Evolutionary conservation across 1,139 yeast species (phyloP).

Genomic region (Suhomyces yuchorum): DNA sequence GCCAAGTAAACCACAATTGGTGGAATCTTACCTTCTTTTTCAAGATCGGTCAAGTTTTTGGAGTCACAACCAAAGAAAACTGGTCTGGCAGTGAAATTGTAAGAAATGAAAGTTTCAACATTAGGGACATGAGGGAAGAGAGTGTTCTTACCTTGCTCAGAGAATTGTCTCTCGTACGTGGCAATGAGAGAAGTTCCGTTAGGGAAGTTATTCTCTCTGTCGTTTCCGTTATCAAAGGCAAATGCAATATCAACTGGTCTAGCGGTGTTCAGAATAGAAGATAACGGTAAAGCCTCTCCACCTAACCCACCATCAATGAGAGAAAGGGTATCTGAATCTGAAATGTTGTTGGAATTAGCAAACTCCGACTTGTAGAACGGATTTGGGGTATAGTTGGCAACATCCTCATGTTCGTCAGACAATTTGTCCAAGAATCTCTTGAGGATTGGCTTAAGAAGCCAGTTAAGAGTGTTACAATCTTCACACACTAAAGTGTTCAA

Average conservation of each 20-base stretch:
- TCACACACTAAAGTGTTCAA: slow-evolving; percentile 57
- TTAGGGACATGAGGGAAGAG: slow-evolving; percentile 90
- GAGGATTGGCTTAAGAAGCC: slow-evolving; percentile 50
- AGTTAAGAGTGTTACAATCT: slow-evolving; percentile 47
- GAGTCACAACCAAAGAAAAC: slow-evolving; percentile 88
- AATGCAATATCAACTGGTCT: slow-evolving; percentile 40
- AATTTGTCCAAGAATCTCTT: slow-evolving; percentile 47
- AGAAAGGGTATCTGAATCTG: slow-evolving; percentile 35
- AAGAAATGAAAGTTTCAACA: slow-evolving; percentile 51
- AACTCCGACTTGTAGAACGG: slow-evolving; percentile 52
- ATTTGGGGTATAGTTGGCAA: slow-evolving; percentile 50
- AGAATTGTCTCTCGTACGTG: slow-evolving; percentile 72
- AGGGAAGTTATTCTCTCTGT: slow-evolving; percentile 42
- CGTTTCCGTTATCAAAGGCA: slow-evolving; percentile 46
- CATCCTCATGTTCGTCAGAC: slow-evolving; percentile 40
- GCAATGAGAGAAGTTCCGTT: slow-evolving; percentile 40
- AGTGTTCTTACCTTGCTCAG: slow-evolving; percentile 60
- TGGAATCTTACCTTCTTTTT: slow-evolving; percentile 43
- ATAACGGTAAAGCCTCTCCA: slow-evolving; percentile 41
- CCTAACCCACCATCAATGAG: slow-evolving; percentile 48
- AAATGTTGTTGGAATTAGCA: slow-evolving; percentile 31
- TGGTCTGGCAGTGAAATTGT: slow-evolving; percentile 65
- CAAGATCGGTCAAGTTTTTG: slow-evolving; percentile 53
- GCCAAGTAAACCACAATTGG: slow-evolving; percentile 83
- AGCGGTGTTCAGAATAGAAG: slow-evolving; percentile 38